These are phyloP conservation scores for Gardenia jasminoides DNA, from an alignment of 257 asterid genomes.

Conservation along the genomic window DNA sequence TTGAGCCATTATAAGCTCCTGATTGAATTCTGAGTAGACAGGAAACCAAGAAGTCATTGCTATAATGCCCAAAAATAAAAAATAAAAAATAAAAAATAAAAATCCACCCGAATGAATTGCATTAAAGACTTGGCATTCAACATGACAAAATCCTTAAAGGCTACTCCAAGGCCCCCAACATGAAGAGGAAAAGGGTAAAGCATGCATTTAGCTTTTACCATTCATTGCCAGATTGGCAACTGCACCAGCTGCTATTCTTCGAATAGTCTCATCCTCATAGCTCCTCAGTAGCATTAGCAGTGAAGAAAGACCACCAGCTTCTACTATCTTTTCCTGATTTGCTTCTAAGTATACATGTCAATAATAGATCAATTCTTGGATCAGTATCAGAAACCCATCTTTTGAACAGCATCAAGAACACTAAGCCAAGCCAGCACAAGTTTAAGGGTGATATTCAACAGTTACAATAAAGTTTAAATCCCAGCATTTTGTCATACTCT, in stretches of 20 bases:
- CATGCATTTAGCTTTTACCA: constrained; percentile 42
- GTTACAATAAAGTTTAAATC: neutral
- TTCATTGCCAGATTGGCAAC: constrained; percentile 99
- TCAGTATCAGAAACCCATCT: constrained; percentile 1
- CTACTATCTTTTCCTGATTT: constrained; percentile 93
- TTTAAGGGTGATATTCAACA: neutral
- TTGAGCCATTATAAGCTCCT: constrained; percentile 96
- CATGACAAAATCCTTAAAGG: neutral
- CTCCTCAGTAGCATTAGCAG: constrained; percentile 89
- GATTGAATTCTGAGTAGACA: constrained; percentile 71
- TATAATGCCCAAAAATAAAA: neutral
- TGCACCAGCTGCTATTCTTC: constrained; percentile 99
- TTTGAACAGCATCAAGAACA: neutral
- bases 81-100: no score
- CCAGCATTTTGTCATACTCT: neutral
- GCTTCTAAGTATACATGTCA: constrained; percentile 52
- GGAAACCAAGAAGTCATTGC: constrained; percentile 9
- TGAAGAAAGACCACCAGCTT: constrained; percentile 97
- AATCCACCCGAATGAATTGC: constrained; percentile 7
- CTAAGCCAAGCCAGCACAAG: neutral
- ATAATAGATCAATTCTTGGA: constrained; percentile 25
- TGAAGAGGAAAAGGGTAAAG: constrained; percentile 2
- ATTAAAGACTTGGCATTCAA: neutral
- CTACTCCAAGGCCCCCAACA: neutral
- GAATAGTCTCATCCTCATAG: constrained; percentile 92